Evolutionary conservation across 345 rosid genomes (phyloP).

Genomic region (Tarenaya hassleriana): DNA sequence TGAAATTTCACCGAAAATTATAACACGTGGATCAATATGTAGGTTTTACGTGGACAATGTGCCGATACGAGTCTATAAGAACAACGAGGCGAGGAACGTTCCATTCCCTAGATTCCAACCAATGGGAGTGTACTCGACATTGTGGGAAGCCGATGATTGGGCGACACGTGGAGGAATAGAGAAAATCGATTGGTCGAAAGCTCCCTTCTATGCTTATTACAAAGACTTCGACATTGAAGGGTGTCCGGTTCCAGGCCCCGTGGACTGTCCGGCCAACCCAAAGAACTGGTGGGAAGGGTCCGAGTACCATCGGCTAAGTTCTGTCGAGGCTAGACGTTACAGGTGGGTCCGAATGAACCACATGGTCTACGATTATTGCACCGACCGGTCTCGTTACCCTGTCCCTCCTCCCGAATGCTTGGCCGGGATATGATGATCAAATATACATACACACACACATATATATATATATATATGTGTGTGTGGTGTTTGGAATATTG

Average conservation of each 20-base stretch:
- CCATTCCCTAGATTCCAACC: constrained; percentile 73
- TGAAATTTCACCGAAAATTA: neutral
- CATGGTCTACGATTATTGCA: constrained; percentile 83
- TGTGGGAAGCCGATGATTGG: constrained; percentile 99
- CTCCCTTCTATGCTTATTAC: constrained; percentile 79
- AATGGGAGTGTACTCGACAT: constrained; percentile 82
- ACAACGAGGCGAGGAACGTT: constrained; percentile 63
- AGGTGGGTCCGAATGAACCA: constrained; percentile 91
- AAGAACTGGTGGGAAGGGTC: constrained; percentile 78
- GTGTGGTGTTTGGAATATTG: constrained; percentile 11
- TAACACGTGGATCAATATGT: constrained; percentile 18
- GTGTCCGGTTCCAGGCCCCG: constrained; percentile 74
- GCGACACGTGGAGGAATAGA: constrained; percentile 93
- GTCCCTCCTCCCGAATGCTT: constrained; percentile 69
- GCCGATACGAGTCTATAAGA: constrained; percentile 85
- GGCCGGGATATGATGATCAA: constrained; percentile 63
- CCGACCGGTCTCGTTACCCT: constrained; percentile 65
- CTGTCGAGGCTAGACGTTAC: constrained; percentile 63
- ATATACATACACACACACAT: too few relatives aligned
- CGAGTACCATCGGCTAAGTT: constrained; percentile 46
- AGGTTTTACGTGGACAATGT: constrained; percentile 70
- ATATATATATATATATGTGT: too few relatives aligned
- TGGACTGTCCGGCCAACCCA: constrained; percentile 46
- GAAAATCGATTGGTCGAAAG: constrained; percentile 80
- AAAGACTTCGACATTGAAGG: constrained; percentile 87